phyloP scores from a whole-genome alignment of 2,329 filamentous ascomycete genomes.

The Fusarium kyushuense region DNA sequence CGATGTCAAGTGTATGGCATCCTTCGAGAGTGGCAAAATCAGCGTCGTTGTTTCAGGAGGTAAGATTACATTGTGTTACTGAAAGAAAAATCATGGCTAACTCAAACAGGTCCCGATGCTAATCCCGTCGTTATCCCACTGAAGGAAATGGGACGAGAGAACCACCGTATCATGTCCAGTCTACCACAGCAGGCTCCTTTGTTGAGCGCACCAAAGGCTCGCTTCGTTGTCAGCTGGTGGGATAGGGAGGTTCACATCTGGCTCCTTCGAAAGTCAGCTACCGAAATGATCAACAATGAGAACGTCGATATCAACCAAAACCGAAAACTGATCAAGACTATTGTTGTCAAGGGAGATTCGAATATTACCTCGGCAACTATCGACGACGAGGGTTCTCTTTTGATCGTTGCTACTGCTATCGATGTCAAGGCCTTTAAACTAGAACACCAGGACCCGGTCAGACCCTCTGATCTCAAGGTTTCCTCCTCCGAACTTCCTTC shows the following conservation, averaged over 20 bases:
- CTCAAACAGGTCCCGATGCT: conserved; percentile 79
- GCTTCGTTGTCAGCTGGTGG: conserved; percentile 92
- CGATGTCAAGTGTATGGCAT: conserved; percentile 94
- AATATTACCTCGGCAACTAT: conserved; percentile 82
- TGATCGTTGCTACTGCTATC: conserved; percentile 80
- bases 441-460: conserved; percentile 62
- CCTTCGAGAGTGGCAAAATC: conserved; percentile 84
- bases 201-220: conserved; percentile 76
- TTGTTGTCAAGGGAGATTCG: conserved; percentile 79
- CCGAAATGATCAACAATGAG: conserved; percentile 59
- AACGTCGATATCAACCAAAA: conserved; percentile 62
- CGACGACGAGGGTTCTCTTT: conserved; percentile 76
- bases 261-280: conserved; percentile 65
- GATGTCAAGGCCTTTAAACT: conserved; percentile 84
- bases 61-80: conserved; percentile 55
- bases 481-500: conserved; percentile 75
- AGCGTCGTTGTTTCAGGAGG: conserved; percentile 94
- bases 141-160: conserved; percentile 78
- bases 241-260: conserved; percentile 88
- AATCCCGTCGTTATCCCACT: conserved; percentile 85
- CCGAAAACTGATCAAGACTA: conserved; percentile 75
- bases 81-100: conserved; percentile 3
- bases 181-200: conserved; percentile 84
- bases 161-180: conserved; percentile 84
- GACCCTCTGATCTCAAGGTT: conserved; percentile 73